Percentiles rank a stretch among this genome's conserved stretches.
These are phyloP conservation scores for Wickerhamiella lipophila DNA, from an alignment of 805 yeast species.

Conservation along the genomic window DNA sequence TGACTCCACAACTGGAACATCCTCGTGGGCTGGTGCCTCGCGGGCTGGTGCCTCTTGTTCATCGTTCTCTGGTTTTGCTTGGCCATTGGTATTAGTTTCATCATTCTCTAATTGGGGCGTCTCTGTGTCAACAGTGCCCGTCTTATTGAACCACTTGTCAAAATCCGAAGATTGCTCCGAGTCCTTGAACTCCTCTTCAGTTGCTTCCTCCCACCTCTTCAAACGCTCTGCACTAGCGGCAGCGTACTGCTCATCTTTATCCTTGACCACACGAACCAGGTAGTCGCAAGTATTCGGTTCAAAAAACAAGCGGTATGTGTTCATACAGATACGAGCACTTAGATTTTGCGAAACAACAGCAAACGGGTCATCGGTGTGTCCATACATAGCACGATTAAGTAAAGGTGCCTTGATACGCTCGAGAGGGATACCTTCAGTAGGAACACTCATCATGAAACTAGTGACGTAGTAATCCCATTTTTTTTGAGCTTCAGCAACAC, in stretches of 20 bases:
- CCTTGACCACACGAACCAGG: conserved; percentile 29
- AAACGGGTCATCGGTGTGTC: conserved; percentile 22
- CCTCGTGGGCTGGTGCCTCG: no score
- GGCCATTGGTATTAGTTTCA: neutral
- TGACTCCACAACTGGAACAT: neutral
- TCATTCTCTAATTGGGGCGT: neutral
- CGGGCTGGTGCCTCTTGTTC: neutral
- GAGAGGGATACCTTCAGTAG: conserved; percentile 88
- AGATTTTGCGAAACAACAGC: conserved; percentile 59
- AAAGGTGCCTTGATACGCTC: conserved; percentile 70
- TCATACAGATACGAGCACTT: conserved; percentile 65
- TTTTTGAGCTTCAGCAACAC: conserved; percentile 55
- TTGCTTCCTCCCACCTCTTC: conserved; percentile 3
- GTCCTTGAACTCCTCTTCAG: neutral
- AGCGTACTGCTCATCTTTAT: neutral
- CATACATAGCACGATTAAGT: conserved; percentile 36
- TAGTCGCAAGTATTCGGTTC: conserved; percentile 70
- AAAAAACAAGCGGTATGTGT: conserved; percentile 68
- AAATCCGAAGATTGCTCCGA: neutral
- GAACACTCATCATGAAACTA: conserved; percentile 84
- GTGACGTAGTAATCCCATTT: conserved; percentile 90
- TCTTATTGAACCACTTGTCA: neutral
- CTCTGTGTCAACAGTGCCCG: neutral
- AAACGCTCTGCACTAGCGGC: neutral
- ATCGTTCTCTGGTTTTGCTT: neutral